Conservation (phyloP, 2,329 filamentous ascomycete genomes). For the Pyricularia sp. region DNA sequence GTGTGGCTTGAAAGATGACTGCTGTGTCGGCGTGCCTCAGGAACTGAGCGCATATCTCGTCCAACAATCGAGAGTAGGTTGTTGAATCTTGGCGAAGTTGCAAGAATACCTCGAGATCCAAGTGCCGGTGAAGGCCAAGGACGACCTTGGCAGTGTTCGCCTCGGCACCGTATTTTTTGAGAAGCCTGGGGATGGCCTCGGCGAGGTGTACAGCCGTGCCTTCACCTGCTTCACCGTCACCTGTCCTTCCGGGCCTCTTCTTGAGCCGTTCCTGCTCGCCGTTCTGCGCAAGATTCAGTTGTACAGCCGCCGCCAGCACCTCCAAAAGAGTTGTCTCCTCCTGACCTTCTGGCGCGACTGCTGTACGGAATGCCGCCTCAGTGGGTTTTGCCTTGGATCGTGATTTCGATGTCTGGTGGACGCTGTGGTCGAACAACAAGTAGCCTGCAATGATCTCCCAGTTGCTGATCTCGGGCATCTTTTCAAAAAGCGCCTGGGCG, state of each 20-base stretch:
- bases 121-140: conserved; percentile 69
- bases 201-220: conserved; percentile 67
- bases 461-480: conserved; percentile 64
- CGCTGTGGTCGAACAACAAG: conserved; percentile 81
- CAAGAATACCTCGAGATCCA: conserved; percentile 79
- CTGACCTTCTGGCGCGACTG: conserved; percentile 57
- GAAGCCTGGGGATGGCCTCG: conserved; percentile 63
- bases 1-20: conserved; percentile 72
- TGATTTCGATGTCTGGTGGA: conserved; percentile 36
- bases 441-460: conserved; percentile 89
- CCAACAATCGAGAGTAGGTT: conserved; percentile 66
- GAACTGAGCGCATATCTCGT: conserved; percentile 91
- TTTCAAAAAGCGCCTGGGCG: conserved; percentile 73
- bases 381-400: conserved; percentile 20
- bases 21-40: conserved; percentile 77
- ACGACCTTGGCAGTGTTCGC: conserved; percentile 78
- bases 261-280: conserved; percentile 48
- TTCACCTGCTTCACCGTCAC: conserved; percentile 61
- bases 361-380: conserved; percentile 52
- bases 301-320: conserved; percentile 72
- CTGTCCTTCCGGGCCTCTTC: conserved; percentile 44
- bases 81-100: conserved; percentile 77
- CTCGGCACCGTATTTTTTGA: conserved; percentile 88
- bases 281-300: conserved; percentile 53
- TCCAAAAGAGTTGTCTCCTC: conserved; percentile 83